Evolutionary conservation across 768 basidiomycete genomes (phyloP).

Genomic region (Albatrellus ellisii): DNA sequence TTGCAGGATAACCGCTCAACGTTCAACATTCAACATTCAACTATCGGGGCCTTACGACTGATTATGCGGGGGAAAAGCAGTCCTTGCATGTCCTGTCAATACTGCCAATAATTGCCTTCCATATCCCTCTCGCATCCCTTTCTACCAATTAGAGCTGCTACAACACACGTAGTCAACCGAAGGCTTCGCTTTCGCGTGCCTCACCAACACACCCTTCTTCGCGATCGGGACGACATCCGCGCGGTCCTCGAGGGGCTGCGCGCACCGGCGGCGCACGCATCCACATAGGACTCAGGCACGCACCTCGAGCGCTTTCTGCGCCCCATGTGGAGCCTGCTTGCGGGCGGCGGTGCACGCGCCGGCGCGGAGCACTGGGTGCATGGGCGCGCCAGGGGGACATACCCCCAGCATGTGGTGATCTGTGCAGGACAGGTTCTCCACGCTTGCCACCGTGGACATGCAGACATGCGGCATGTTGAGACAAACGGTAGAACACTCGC

Average conservation of each 20-base stretch:
- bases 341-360: slow-evolving; percentile 47
- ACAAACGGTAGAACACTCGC: slow-evolving; percentile 73
- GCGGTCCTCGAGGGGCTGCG: slow-evolving; percentile 39
- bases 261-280: slow-evolving; percentile 67
- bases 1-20: too few species aligned
- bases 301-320: slow-evolving; percentile 69
- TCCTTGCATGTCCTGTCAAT: too few species aligned
- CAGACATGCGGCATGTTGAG: slow-evolving; percentile 66
- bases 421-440: too few species aligned
- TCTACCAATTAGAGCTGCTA: too few species aligned
- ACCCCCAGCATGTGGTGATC: slow-evolving; percentile 53
- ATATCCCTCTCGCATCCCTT: too few species aligned
- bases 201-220: slow-evolving; percentile 27
- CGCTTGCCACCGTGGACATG: too few species aligned
- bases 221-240: slow-evolving; percentile 47
- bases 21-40: too few species aligned
- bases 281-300: slow-evolving; percentile 53
- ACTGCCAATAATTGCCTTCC: too few species aligned
- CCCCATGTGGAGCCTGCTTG: slow-evolving; percentile 64
- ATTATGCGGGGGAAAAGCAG: too few species aligned
- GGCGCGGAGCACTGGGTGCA: slow-evolving; percentile 49
- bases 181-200: background rate
- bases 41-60: too few species aligned
- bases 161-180: too few species aligned
- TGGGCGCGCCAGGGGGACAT: slow-evolving; percentile 57